Evolutionary conservation across 768 basidiomycete genomes (phyloP), one percentile per base, ranked within the genome.

Genomic region (Trametes sanguinea): DNA sequence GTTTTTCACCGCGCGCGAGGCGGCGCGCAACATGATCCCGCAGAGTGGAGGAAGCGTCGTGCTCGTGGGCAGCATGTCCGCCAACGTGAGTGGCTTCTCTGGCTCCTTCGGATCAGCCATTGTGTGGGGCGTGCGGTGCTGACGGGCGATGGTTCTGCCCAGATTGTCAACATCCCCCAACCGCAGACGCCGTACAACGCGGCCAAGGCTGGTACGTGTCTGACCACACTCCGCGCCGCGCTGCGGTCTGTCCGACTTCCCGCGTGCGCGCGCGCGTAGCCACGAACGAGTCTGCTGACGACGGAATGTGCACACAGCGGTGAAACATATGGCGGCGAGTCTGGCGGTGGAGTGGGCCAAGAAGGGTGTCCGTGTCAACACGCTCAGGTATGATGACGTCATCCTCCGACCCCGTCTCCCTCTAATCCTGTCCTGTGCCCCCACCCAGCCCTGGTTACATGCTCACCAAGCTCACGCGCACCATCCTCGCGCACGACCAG

Each of bases 331-430:
- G 92, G 94, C 94, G 11, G 80, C 91, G 2, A 92, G 89, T 67
- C 81, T 98, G 37, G 95, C 90, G 1, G 94, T 98, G 29, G 96
- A 98, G 77, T 98, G 95, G 95, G 96, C 96, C 0, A 90, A 88
- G 73, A 85, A 88, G 65, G 87, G 87, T 50, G 87, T 95, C 61
- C 85, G 94, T 55, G 94, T 96, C 58, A 96, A 96, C 74, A 78
- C 86, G 54, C 71, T 92, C 50, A 91, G 88, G 89, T 86, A 64
- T 54, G n/a, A 58, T 47, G 60, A 59, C 37, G 57, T 60, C 54
- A 57, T 61, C 45, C 42, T 22, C 22, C 45, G 29, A 8, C 30
- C 44, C 40, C 4, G 45, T 42, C 40, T 58, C 51, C 52, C 37
- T 57, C 22, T 22, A 22, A 22, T 22, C 22, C n/a, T 43, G 10